Conservation (phyloP, 1,139 yeast species). For the Geotrichum australiense region DNA sequence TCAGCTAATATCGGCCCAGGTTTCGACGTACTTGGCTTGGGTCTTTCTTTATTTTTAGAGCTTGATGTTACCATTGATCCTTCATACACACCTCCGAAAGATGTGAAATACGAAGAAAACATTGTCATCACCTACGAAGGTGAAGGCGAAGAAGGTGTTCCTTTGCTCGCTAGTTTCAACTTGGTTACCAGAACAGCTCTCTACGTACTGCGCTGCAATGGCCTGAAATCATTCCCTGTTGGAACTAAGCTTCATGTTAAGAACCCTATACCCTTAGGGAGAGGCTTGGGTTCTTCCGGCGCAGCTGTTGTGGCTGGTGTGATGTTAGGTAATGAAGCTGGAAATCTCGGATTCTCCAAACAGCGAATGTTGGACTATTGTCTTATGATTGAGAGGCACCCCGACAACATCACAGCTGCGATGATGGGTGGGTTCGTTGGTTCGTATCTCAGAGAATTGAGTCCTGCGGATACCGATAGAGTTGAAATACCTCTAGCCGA, state of each 20-base stretch:
- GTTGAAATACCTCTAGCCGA: constrained; percentile 79
- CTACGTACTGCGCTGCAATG: constrained; percentile 80
- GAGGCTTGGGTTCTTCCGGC: constrained; percentile 97
- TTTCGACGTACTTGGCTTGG: constrained; percentile 91
- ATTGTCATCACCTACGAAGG: constrained; percentile 67
- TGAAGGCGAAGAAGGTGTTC: constrained; percentile 72
- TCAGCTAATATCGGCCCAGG: constrained; percentile 99
- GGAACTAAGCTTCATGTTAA: constrained; percentile 78
- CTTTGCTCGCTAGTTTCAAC: constrained; percentile 67
- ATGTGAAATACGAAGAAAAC: constrained; percentile 42
- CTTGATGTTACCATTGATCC: constrained; percentile 61
- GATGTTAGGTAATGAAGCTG: constrained; percentile 81
- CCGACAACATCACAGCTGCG: constrained; percentile 97
- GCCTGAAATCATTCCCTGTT: constrained; percentile 61
- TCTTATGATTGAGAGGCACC: constrained; percentile 94
- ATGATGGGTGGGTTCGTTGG: constrained; percentile 99
- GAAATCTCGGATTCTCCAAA: constrained; percentile 62
- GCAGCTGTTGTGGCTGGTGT: constrained; percentile 98
- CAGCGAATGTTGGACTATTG: constrained; percentile 88
- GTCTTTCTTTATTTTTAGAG: constrained; percentile 66
- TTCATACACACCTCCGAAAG: constrained; percentile 44
- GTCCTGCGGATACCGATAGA: constrained; percentile 59
- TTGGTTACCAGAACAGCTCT: constrained; percentile 88
- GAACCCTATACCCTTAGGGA: constrained; percentile 92
- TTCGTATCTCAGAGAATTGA: constrained; percentile 76